Percentiles rank a stretch among this genome's conserved stretches.
phyloP scores from a whole-genome alignment of 164 flowering plant species.

The Stephania cephalantha region DNA sequence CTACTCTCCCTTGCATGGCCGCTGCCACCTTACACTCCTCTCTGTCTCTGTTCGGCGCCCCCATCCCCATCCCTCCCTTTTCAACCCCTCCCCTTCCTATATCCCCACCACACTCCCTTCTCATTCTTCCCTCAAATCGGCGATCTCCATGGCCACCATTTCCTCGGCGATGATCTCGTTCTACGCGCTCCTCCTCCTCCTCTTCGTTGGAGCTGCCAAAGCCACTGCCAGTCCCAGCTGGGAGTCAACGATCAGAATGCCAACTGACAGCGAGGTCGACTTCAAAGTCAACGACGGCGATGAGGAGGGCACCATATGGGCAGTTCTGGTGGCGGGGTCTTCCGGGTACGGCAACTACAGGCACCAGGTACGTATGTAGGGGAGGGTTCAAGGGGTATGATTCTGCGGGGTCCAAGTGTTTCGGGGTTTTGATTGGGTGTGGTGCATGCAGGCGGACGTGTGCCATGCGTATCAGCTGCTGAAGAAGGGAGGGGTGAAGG shows the following conservation, averaged over 20 bases:
- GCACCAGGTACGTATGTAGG: slow-evolving; percentile 53
- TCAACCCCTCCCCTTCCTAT: background rate
- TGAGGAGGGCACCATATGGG: slow-evolving; percentile 66
- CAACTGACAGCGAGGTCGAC: slow-evolving; percentile 28
- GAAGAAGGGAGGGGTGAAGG: slow-evolving; percentile 76
- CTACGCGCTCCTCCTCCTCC: slow-evolving; percentile 6
- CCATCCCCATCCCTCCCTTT: background rate
- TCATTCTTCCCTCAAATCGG: background rate
- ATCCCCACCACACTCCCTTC: background rate
- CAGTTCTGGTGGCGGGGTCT: slow-evolving; percentile 90
- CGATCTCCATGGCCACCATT: background rate
- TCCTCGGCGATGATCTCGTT: background rate
- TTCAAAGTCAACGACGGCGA: slow-evolving; percentile 13
- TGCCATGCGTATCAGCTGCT: slow-evolving; percentile 93
- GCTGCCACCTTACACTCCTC: slow-evolving; percentile 5
- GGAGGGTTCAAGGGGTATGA: background rate
- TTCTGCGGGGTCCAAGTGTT: background rate
- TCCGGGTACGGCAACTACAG: slow-evolving; percentile 68
- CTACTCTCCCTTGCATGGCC: slow-evolving; percentile 14
- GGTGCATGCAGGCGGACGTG: slow-evolving; percentile 61
- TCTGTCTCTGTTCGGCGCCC: background rate
- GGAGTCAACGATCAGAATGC: slow-evolving; percentile 42
- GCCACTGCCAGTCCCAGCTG: slow-evolving; percentile 20
- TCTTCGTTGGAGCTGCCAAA: slow-evolving; percentile 2
- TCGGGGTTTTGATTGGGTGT: slow-evolving; percentile 4